These are phyloP conservation scores for Medicago arabica DNA, from an alignment of 306 rosid species.

Conservation along the genomic window DNA sequence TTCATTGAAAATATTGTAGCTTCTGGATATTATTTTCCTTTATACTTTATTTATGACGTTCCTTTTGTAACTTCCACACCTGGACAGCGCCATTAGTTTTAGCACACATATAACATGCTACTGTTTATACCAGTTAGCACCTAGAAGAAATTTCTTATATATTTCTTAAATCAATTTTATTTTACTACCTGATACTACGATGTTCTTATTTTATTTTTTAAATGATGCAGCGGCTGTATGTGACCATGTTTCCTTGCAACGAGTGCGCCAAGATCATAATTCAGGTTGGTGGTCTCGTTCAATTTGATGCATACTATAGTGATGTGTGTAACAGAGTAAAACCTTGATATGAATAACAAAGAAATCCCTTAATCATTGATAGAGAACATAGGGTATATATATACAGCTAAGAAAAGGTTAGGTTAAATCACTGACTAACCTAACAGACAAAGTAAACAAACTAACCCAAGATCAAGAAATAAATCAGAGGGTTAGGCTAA, in stretches of 20 bases:
- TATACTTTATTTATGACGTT: slow-evolving; percentile 11
- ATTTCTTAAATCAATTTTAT: neutral
- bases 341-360: too few relatives aligned
- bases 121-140: slow-evolving; percentile 1
- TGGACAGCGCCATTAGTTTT: neutral
- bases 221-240: slow-evolving; percentile 71
- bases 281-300: slow-evolving; percentile 65
- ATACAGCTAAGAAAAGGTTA: too few relatives aligned
- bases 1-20: slow-evolving; percentile 18
- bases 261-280: slow-evolving; percentile 94
- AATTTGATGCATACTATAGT: neutral
- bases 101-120: neutral
- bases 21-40: slow-evolving; percentile 6
- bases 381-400: too few relatives aligned
- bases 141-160: slow-evolving; percentile 11
- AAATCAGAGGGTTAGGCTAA: too few relatives aligned
- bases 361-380: too few relatives aligned
- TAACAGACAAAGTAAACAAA: too few relatives aligned
- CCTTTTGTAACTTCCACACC: neutral
- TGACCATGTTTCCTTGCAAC: slow-evolving; percentile 92
- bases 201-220: slow-evolving; percentile 12
- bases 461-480: too few relatives aligned
- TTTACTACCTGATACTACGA: slow-evolving; percentile 18
- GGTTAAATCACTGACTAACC: too few relatives aligned
- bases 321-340: neutral